phyloP scores from a whole-genome alignment of 2,329 filamentous ascomycete species.

The Aspergillus puulaauensis region DNA sequence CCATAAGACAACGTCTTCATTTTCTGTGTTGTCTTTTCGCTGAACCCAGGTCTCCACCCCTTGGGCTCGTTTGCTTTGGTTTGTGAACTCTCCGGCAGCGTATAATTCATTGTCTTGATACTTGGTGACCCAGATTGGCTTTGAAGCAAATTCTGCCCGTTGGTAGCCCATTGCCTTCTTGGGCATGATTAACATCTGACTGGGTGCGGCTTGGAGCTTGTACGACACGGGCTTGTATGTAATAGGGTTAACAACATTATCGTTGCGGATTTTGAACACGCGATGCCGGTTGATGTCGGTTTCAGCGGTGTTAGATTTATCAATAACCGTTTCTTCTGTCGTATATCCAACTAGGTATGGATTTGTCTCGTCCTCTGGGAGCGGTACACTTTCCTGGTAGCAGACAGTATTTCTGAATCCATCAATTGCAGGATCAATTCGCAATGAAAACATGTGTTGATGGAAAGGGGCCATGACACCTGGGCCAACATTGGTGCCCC shows the following conservation, averaged over 20 bases:
- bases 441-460: conserved; percentile 73
- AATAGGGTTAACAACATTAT: conserved; percentile 51
- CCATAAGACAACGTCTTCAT: conserved; percentile 45
- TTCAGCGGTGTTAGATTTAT: conserved; percentile 49
- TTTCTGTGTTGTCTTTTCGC: conserved; percentile 47
- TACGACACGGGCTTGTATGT: conserved; percentile 57
- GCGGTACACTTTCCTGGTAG: conserved; percentile 60
- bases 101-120: conserved; percentile 55
- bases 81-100: conserved; percentile 57
- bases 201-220: conserved; percentile 56
- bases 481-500: conserved; percentile 68
- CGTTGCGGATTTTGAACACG: conserved; percentile 60
- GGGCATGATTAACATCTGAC: conserved; percentile 58
- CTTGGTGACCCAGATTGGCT: conserved; percentile 57
- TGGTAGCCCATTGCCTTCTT: conserved; percentile 48
- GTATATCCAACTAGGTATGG: conserved; percentile 55
- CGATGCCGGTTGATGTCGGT: conserved; percentile 50
- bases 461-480: conserved; percentile 70
- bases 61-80: conserved; percentile 54
- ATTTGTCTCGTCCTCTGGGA: conserved; percentile 55
- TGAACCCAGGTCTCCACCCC: conserved; percentile 55
- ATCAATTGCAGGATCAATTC: conserved; percentile 63
- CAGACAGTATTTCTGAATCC: conserved; percentile 56
- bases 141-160: conserved; percentile 55
- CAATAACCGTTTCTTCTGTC: conserved; percentile 48